These are phyloP conservation scores for Arabidopsis hybrid DNA, from an alignment of 441 rosid species.

Conservation along the genomic window DNA sequence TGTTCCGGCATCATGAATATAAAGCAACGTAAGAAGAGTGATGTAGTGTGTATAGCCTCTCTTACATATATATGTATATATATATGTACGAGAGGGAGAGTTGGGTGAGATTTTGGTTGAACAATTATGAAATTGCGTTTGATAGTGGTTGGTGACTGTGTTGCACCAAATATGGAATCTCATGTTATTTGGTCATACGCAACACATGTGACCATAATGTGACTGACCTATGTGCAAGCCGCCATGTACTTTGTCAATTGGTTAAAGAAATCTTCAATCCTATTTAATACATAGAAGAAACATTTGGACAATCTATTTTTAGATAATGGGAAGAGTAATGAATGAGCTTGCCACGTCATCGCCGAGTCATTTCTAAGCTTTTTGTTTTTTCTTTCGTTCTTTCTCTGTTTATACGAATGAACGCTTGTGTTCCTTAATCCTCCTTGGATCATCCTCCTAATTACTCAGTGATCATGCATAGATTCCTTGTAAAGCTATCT, in stretches of 20 bases:
- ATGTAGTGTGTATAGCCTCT: background rate
- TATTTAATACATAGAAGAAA: background rate
- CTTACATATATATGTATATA: constrained; percentile 2
- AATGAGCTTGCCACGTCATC: constrained; percentile 4
- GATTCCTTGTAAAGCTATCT: constrained; percentile 44
- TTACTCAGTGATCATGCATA: constrained; percentile 53
- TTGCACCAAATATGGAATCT: constrained; percentile 44
- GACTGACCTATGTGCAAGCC: constrained; percentile 7
- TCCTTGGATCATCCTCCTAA: constrained; percentile 14
- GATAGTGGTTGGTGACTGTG: constrained; percentile 38
- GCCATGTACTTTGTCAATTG: background rate
- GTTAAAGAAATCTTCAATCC: background rate
- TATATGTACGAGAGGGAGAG: constrained; percentile 23
- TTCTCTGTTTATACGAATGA: background rate
- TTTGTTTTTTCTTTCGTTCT: background rate
- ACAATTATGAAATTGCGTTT: constrained; percentile 38
- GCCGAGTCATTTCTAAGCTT: background rate
- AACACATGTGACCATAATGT: background rate
- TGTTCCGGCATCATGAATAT: constrained; percentile 32
- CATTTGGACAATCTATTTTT: no score
- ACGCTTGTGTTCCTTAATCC: background rate
- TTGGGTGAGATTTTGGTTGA: constrained; percentile 44
- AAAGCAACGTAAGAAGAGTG: background rate
- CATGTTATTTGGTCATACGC: constrained; percentile 8
- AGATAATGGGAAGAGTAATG: background rate